Conservation (phyloP, 2,329 filamentous ascomycete species). For the Sclerotinia glacialis region DNA sequence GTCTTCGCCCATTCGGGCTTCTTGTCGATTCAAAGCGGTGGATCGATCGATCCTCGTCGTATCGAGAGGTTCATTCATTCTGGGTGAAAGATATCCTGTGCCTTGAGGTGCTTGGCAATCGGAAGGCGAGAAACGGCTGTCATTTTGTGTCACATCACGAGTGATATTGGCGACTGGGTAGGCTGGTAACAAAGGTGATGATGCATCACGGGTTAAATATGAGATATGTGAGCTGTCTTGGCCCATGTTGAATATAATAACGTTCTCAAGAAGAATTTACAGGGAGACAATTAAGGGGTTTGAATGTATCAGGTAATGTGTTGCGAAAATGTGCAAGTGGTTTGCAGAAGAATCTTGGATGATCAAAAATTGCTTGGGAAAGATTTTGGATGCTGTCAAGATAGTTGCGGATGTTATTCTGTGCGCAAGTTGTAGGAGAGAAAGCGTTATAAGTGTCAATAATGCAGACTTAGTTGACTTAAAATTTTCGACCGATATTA, state of each 20-base stretch:
- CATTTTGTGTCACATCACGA: not conserved
- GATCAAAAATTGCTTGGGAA: not conserved
- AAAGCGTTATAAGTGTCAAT: too few species aligned
- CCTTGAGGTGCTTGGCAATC: not conserved
- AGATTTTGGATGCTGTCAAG: not conserved
- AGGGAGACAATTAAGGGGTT: too few species aligned
- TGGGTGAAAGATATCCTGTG: not conserved
- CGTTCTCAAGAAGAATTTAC: not conserved
- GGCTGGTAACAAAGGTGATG: not conserved
- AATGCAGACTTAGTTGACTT: not conserved
- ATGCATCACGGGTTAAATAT: too few species aligned
- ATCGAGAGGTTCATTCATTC: not conserved
- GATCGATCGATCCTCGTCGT: not conserved
- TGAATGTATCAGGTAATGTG: not conserved
- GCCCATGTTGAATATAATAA: not conserved
- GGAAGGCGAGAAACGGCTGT: not conserved
- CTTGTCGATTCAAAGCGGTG: too few species aligned
- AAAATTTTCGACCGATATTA: not conserved
- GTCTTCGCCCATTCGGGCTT: too few species aligned
- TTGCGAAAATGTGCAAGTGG: not conserved
- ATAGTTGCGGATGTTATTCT: not conserved
- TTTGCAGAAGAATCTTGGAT: not conserved
- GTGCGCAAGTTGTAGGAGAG: too few species aligned
- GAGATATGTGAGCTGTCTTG: not conserved
- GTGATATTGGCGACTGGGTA: not conserved